These are phyloP conservation scores for Aureobasidium sp. DNA, from an alignment of 2,329 filamentous ascomycete species.

Conservation along the genomic window DNA sequence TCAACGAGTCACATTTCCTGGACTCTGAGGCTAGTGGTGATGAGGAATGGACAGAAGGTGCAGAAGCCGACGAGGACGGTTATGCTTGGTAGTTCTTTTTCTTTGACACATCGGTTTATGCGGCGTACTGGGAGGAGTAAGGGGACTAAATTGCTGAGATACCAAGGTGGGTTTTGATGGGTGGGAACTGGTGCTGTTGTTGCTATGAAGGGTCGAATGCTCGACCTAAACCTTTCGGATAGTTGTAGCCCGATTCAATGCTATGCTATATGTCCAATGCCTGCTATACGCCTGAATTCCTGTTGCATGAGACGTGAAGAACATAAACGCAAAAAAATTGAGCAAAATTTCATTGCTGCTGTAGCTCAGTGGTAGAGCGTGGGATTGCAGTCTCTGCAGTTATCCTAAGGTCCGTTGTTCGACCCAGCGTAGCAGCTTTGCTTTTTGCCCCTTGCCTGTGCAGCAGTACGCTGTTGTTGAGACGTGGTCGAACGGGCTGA, in stretches of 20 bases:
- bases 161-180: neutral
- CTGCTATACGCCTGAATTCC: rapidly evolving
- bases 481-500: neutral
- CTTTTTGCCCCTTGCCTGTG: neutral
- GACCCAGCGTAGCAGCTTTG: conserved; percentile 11
- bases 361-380: conserved; percentile 13
- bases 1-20: conserved; percentile 63
- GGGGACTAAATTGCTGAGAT: neutral
- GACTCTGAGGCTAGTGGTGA: conserved; percentile 51
- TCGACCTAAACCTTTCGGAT: neutral
- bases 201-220: neutral
- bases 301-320: neutral
- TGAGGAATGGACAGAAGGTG: conserved; percentile 48
- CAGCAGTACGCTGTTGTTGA: neutral
- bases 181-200: neutral
- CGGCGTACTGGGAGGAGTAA: neutral
- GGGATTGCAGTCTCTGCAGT: conserved; percentile 11
- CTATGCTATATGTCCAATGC: too few species aligned
- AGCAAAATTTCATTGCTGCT: neutral
- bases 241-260: neutral
- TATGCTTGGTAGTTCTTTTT: conserved; percentile 27
- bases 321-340: neutral
- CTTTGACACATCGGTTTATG: neutral
- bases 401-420: conserved; percentile 13
- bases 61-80: conserved; percentile 35